A percentile compares a stretch with the other conserved stretches of the same genome.
These are phyloP conservation scores for Lachnellula cervina DNA, from an alignment of 2,329 filamentous ascomycete species.

Conservation along the genomic window DNA sequence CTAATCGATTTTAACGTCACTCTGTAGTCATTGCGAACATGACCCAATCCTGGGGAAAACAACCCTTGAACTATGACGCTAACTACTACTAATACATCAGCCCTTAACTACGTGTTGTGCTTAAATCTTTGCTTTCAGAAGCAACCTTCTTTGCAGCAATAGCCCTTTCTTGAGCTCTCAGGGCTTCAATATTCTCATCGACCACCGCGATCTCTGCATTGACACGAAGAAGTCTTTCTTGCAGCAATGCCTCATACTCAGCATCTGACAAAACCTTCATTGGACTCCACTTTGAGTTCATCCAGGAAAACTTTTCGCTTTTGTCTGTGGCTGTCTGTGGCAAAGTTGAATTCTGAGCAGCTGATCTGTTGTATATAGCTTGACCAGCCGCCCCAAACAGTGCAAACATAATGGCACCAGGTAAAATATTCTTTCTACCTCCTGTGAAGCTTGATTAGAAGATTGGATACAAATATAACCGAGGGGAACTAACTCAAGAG, in stretches of 20 bases:
- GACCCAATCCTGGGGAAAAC: too few relatives aligned
- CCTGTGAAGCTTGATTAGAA: conserved; percentile 36
- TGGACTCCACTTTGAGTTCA: conserved; percentile 65
- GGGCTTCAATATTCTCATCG: conserved; percentile 65
- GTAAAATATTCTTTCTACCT: conserved; percentile 50
- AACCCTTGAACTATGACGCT: too few relatives aligned
- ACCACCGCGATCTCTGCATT: conserved; percentile 75
- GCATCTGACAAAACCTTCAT: conserved; percentile 65
- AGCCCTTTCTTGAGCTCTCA: conserved; percentile 29
- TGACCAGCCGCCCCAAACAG: conserved; percentile 55
- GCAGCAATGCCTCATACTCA: conserved; percentile 66
- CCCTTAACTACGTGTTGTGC: background rate
- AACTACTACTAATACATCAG: background rate
- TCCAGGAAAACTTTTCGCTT: conserved; percentile 35
- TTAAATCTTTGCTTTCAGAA: background rate
- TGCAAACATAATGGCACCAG: conserved; percentile 55
- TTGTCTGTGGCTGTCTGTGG: conserved; percentile 25
- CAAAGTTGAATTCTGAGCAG: conserved; percentile 32
- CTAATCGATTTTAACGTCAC: too few relatives aligned
- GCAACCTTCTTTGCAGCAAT: conserved; percentile 1
- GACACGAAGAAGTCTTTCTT: conserved; percentile 64
- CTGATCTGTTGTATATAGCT: conserved; percentile 46
- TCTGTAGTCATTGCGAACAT: too few relatives aligned
- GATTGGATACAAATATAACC: background rate
- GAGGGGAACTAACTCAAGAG: background rate